Conservation (phyloP, 768 basidiomycete genomes). For the Collybia sordida region DNA sequence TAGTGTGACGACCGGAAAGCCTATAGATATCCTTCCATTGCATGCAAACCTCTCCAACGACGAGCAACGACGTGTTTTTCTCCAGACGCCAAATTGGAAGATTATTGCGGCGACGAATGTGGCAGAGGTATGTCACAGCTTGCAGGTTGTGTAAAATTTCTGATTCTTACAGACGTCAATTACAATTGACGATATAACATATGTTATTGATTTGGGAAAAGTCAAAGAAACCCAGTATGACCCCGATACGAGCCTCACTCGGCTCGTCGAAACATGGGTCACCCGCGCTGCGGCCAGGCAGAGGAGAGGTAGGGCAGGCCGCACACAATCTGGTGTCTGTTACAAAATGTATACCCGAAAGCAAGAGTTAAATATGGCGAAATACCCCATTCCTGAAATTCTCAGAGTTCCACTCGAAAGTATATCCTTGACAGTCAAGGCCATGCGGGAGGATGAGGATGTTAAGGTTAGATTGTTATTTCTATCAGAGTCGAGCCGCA, state of each 20-base stretch:
- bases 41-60: constrained; percentile 87
- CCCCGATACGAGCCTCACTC: constrained; percentile 67
- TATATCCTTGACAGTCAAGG: constrained; percentile 80
- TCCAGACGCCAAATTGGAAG: constrained; percentile 65
- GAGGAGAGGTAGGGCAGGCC: constrained; percentile 86
- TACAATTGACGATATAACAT: constrained; percentile 86
- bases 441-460: constrained; percentile 72
- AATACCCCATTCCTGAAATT: constrained; percentile 86
- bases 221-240: constrained; percentile 83
- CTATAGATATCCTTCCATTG: constrained; percentile 67
- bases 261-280: constrained; percentile 78
- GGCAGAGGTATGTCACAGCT: constrained; percentile 59
- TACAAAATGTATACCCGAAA: constrained; percentile 85
- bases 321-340: constrained; percentile 79
- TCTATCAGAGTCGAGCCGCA: constrained; percentile 3
- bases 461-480: constrained; percentile 53
- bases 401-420: constrained; percentile 83
- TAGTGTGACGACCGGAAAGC: constrained; percentile 26
- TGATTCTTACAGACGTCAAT: constrained; percentile 68
- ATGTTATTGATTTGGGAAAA: constrained; percentile 82
- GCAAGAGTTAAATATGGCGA: constrained; percentile 65
- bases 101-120: constrained; percentile 91
- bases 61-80: constrained; percentile 82
- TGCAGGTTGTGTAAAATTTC: background rate
- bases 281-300: constrained; percentile 80